Evolutionary conservation across 257 asterid species (phyloP), one percentile per base, ranked within the genome.

Genomic region (Jacaranda mimosifolia): DNA sequence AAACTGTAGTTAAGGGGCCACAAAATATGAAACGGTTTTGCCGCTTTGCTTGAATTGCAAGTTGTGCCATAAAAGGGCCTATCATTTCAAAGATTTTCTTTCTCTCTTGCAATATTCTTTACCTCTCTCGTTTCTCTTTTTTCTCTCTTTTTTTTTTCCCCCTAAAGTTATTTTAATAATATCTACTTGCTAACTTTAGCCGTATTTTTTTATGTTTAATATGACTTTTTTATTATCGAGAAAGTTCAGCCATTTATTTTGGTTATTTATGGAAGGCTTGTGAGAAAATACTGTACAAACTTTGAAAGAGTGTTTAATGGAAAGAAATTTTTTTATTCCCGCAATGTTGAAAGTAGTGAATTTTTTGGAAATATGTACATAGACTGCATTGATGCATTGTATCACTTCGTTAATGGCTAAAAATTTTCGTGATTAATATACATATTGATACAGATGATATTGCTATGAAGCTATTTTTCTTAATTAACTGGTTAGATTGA

Each of bases 41-140:
- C 86, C 84, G 80, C 89, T 89, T 89, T 80, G 92, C 97, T 87
- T 91, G 89, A 85, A 80, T 75, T 83, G 80, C 83, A 89, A 86
- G 94, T 80, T 78, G 92, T 80, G 84, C 82, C 73, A 68, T 66
- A 53, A 70, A 68, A 82, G 55, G 67, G 49, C 13, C 43, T 3
- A 55, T 79, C 73, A 75, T 71, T 74, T 78, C 80, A 4, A 64
- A 63, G 65, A 53, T 72, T 82, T 81, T 18, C 39, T 15, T 56
- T 35, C 45, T 72, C 62, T 52, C 32, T 26, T 26, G 32, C 70
- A 35, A 15, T 65, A 51, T 51, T 73, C 56, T 58, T 65, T 57
- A 26, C 56, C 13, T 58, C 19, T 26, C 11, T 40, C 58, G 63
- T 35, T 77, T 15, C 10, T 9, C 42, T 40, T 4, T 7, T 45